These are phyloP conservation scores for Coemansia furcata DNA, from an alignment of 192 early-diverging fungal genomes.

Conservation along the genomic window DNA sequence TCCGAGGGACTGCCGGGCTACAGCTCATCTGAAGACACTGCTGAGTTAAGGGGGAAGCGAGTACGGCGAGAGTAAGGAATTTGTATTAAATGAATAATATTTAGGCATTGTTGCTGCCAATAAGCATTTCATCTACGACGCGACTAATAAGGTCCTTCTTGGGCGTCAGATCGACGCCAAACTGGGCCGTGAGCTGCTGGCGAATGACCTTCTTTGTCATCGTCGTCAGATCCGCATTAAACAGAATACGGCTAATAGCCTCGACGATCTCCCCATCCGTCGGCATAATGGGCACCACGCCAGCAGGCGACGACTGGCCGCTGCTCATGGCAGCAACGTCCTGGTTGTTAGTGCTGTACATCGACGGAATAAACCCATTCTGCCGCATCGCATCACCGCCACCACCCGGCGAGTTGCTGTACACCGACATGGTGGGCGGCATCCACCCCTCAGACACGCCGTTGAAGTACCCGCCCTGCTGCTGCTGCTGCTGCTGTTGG, in stretches of 20 bases:
- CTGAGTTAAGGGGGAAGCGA: not conserved
- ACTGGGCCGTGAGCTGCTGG: slow-evolving; percentile 62
- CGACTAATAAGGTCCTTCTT: slow-evolving; percentile 76
- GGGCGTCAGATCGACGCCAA: slow-evolving; percentile 65
- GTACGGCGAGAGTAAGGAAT: not conserved
- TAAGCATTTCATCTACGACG: slow-evolving; percentile 52
- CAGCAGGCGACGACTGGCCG: slow-evolving; percentile 2
- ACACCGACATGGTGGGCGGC: slow-evolving; percentile 28
- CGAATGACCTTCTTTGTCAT: slow-evolving; percentile 84
- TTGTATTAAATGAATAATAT: too few relatives aligned
- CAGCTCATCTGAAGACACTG: not conserved
- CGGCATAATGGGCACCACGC: slow-evolving; percentile 29
- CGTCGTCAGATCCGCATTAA: slow-evolving; percentile 66
- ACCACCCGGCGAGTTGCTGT: not conserved
- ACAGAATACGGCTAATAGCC: slow-evolving; percentile 68
- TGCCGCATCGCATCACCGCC: slow-evolving; percentile 3
- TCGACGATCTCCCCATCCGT: slow-evolving; percentile 68
- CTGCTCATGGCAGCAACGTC: not conserved
- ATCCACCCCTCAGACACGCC: slow-evolving; percentile 23
- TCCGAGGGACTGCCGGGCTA: not conserved
- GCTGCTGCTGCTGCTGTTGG: slow-evolving; percentile 9
- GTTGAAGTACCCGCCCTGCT: slow-evolving; percentile 20
- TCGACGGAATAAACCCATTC: not conserved
- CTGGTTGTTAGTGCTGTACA: not conserved
- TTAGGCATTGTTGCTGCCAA: slow-evolving; percentile 12